These are phyloP conservation scores for Baorangia bicolor DNA, from an alignment of 768 basidiomycete genomes.

Conservation along the genomic window DNA sequence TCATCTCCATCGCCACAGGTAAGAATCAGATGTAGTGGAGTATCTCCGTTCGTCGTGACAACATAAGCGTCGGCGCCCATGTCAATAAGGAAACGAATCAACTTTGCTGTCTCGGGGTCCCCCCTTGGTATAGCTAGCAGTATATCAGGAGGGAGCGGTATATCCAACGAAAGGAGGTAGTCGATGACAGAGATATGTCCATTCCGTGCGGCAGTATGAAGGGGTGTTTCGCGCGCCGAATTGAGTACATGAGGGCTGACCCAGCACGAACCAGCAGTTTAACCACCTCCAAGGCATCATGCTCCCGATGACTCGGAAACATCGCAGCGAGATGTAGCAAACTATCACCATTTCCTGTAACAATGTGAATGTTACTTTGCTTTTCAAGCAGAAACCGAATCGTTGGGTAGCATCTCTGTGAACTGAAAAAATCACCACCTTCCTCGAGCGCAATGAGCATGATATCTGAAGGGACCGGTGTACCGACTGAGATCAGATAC, in stretches of 20 bases:
- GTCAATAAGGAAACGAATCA: background rate
- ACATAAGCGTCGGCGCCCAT: background rate
- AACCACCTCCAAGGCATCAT: background rate
- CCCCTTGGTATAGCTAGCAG: background rate
- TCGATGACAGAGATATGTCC: background rate
- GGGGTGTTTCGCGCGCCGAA: background rate
- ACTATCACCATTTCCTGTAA: background rate
- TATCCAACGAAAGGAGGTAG: background rate
- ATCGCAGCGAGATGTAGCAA: background rate
- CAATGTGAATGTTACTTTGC: background rate
- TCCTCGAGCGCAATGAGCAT: background rate
- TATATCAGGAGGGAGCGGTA: background rate
- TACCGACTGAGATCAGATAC: background rate
- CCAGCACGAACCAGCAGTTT: background rate
- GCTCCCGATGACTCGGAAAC: background rate
- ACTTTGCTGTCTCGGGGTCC: no score
- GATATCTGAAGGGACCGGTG: background rate
- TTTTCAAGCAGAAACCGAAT: background rate
- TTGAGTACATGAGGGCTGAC: background rate
- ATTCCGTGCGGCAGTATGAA: background rate
- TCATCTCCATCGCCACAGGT: fast-evolving
- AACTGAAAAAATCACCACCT: no score
- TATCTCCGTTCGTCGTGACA: background rate
- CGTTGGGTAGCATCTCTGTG: background rate
- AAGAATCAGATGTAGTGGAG: background rate